Percentiles rank a stretch among this genome's conserved stretches.
Evolutionary conservation across 345 rosid genomes (phyloP).

Genomic region (Syzygium jambos): DNA sequence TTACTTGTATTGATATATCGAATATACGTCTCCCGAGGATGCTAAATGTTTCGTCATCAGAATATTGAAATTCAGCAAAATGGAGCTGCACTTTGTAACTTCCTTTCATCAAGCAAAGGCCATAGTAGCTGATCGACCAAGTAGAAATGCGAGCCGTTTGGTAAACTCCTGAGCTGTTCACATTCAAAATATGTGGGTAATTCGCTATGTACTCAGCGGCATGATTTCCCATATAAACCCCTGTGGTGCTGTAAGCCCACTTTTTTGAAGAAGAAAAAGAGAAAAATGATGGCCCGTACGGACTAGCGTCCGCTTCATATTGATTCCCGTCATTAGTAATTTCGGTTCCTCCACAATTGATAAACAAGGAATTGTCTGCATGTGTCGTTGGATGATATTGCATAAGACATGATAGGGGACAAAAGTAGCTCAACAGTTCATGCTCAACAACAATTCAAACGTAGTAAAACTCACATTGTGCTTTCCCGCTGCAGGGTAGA

Average conservation of each 20-base stretch:
- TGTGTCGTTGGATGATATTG: not conserved
- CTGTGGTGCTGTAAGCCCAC: conserved; percentile 79
- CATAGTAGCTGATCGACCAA: conserved; percentile 71
- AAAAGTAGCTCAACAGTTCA: not conserved
- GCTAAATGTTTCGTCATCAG: conserved; percentile 29
- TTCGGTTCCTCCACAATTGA: conserved; percentile 65
- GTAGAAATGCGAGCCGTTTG: conserved; percentile 61
- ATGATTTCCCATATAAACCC: conserved; percentile 21
- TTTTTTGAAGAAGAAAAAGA: not conserved
- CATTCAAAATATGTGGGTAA: conserved; percentile 16
- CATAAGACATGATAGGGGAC: not conserved
- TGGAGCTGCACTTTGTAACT: conserved; percentile 57
- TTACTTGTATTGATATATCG: conserved; percentile 66
- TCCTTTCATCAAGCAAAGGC: conserved; percentile 47
- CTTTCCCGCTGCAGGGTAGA: conserved; percentile 43
- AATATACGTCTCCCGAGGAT: conserved; percentile 65
- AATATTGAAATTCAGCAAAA: conserved; percentile 75
- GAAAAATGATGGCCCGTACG: conserved; percentile 31
- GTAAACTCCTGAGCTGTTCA: conserved; percentile 27
- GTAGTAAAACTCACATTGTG: conserved; percentile 29
- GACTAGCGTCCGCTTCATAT: conserved; percentile 38
- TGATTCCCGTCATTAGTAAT: conserved; percentile 6
- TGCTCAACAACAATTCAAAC: not conserved
- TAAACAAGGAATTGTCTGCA: conserved; percentile 53
- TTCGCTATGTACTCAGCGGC: not conserved